Conservation (phyloP, 495 filamentous ascomycete species). For the Xylaria cubensis region DNA sequence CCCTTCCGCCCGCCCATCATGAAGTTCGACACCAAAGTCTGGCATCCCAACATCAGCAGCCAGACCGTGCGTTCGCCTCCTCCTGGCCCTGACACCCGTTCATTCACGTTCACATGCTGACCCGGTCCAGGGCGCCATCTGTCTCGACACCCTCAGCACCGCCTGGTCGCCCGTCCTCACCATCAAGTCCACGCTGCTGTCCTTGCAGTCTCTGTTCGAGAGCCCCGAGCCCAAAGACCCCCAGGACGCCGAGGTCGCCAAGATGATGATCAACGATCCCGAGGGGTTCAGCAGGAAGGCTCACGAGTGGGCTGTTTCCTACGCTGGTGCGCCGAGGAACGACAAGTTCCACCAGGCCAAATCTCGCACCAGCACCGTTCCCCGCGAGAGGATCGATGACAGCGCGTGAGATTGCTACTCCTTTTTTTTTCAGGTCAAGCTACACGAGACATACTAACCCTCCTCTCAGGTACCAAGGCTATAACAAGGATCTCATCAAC, state of each 20-base stretch:
- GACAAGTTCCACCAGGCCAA: constrained; percentile 34
- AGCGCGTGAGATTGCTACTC: constrained; percentile 41
- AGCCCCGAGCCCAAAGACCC: constrained; percentile 96
- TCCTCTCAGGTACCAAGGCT: constrained; percentile 78
- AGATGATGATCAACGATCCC: constrained; percentile 82
- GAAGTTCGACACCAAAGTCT: constrained; percentile 94
- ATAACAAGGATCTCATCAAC: constrained; percentile 84
- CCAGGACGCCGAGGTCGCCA: constrained; percentile 94
- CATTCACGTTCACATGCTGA: neutral
- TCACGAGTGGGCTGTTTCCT: constrained; percentile 84
- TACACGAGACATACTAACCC: neutral
- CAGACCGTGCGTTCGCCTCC: constrained; percentile 73
- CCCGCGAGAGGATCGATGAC: constrained; percentile 41
- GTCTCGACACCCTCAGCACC: constrained; percentile 87
- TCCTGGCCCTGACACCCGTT: neutral
- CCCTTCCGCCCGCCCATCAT: constrained; percentile 92
- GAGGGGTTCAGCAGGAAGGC: constrained; percentile 83
- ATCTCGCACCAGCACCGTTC: constrained; percentile 19
- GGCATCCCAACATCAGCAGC: constrained; percentile 97
- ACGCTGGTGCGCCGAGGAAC: constrained; percentile 78
- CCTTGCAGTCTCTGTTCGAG: constrained; percentile 89
- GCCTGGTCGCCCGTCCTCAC: constrained; percentile 96
- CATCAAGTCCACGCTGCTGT: constrained; percentile 93
- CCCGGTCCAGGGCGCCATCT: constrained; percentile 84
- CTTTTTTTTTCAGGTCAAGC: neutral